Base-by-base conservation (phyloP, 768 basidiomycete genomes). In the Nidularia sp. region DNA sequence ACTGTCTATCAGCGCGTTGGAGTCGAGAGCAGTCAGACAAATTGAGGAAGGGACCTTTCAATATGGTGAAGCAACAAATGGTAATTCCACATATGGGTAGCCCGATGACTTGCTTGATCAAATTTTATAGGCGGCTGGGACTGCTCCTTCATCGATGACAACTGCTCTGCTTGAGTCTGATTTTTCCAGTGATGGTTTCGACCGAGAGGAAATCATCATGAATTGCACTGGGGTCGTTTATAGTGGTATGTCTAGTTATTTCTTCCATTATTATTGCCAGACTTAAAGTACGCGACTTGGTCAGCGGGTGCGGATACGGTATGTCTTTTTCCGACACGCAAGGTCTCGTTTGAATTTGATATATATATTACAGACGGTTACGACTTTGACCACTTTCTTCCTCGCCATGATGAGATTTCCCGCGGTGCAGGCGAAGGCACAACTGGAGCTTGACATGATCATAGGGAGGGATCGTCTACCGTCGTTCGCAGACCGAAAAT, bases 401-500 rank as follows among this genome's bases (percentile, higher is more conserved):
- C 10, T 45, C 25, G n/a, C 25, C 8, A 45, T 45, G 45, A 22
- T 18, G 13, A 29, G 9, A 15, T 58, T 69, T 52, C 74, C 74
- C 3, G 64, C 66, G 32, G 58, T 60, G 8, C 68, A 68, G 51
- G 51, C 44, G 9, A 65, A 55, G 45, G 72, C 70, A 0, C 74
- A 74, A 49, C 60, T 57, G 12, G 73, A 76, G 55, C 58, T 76
- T 15, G 75, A 76, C 54, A 22, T 34, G 0, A 60, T 75, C 6
- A 55, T 74, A 6, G 70, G 70, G 9, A 32, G 46, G 5, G 65
- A 59, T 22, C 61, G 73, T 6, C 56, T 74, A 6, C 75, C 74
- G 1, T 57, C 59, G 4, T 63, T 70, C 29, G 51, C 53, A 3
- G 72, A 74, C 49, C 41, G 60, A 31, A 49, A 48, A 4, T 45